Evolutionary conservation across 2,329 filamentous ascomycete species (phyloP).

Genomic region (Huntiella omanensis): DNA sequence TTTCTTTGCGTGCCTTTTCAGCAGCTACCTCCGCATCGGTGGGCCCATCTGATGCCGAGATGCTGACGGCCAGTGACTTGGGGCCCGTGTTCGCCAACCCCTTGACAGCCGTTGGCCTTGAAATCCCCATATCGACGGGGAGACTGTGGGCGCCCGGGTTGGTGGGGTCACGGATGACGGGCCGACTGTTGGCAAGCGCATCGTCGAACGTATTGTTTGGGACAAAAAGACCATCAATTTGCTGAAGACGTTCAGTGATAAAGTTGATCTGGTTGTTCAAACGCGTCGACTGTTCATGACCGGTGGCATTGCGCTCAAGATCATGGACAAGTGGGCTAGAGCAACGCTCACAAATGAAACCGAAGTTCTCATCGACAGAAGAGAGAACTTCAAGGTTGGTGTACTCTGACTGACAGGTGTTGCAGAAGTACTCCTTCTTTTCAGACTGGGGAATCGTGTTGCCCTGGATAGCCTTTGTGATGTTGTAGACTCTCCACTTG

Average conservation of each 20-base stretch:
- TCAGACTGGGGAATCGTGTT: constrained; percentile 64
- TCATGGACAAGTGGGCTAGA: constrained; percentile 43
- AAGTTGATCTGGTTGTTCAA: constrained; percentile 67
- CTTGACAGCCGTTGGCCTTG: constrained; percentile 48
- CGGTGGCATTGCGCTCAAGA: constrained; percentile 47
- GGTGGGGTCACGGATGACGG: constrained; percentile 46
- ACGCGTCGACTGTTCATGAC: constrained; percentile 52
- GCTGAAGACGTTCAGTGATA: constrained; percentile 55
- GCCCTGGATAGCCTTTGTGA: constrained; percentile 76
- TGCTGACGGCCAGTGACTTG: constrained; percentile 50
- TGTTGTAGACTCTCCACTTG: constrained; percentile 78
- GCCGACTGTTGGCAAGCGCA: constrained; percentile 42
- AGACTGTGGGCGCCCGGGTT: constrained; percentile 45
- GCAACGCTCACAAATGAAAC: constrained; percentile 76
- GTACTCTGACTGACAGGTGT: constrained; percentile 66
- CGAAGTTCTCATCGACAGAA: constrained; percentile 39
- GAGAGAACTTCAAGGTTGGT: constrained; percentile 81
- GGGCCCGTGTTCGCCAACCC: constrained; percentile 48
- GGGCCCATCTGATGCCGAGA: constrained; percentile 46
- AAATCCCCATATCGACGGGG: constrained; percentile 32
- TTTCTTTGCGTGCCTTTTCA: constrained; percentile 45
- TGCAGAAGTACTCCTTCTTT: constrained; percentile 81
- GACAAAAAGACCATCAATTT: constrained; percentile 56
- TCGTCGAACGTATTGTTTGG: constrained; percentile 58
- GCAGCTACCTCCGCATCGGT: constrained; percentile 48